Evolutionary conservation across 805 yeast genomes (phyloP), one percentile per base, ranked within the genome.

Genomic region (Ogataea dorogensis): DNA sequence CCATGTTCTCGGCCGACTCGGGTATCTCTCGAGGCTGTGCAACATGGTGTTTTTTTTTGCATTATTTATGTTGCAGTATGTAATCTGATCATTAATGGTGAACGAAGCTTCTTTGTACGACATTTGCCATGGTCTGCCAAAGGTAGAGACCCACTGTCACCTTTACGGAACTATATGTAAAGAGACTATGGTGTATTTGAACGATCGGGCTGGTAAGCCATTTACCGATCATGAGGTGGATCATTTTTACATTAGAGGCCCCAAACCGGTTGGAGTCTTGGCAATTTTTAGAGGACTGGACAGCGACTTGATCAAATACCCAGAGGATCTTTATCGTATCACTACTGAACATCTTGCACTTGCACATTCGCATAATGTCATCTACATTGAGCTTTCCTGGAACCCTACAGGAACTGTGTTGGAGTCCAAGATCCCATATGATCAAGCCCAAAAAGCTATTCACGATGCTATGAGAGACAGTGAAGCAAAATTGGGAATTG

Each of bases 101-200:
- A 24, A 30, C 15, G 10, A 18, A 7, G n/a, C 10, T 8, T 24
- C 39, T 9, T 29, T 36, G 22, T 35, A 20, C 15, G 46, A 49
- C 10, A 32, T 56, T 20, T 56, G 63, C 21, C 57, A 49, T 24
- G 44, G 43, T 9, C 41, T 58, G 13, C 63, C 63, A 8, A 58
- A 58, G 37, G 53, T 56, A 11, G 63, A 58, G 42, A 47, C 56
- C 11, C 63, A 58, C 25, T 58, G 63, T 36, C 63, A 56, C 36
- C 48, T 58, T 20, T 56, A 45, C 30, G 63, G 63, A 3, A 58
- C 61, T 5, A 47, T 58, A 17, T 33, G 55, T 17, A 53, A 53
- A 32, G 38, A 38, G 5, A 54, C 61, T 5, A 43, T 58, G 26
- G 41, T 38, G 2, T 49, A 40, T 20, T 43, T 58, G 26, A 53